phyloP scores from a whole-genome alignment of 148 eudicot species.

The Beta vulgaris region DNA sequence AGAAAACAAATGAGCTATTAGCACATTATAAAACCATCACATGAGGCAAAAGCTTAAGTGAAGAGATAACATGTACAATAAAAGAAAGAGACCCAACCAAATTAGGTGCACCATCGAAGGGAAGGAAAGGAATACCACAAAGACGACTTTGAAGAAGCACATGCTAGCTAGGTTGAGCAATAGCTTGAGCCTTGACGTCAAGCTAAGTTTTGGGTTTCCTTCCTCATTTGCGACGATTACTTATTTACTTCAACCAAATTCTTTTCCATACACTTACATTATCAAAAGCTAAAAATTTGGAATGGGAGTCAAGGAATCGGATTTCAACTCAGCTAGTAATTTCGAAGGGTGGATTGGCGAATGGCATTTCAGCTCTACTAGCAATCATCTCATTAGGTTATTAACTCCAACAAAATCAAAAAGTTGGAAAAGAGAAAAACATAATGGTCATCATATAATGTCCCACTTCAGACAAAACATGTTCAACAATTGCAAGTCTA shows the following conservation, averaged over 20 bases:
- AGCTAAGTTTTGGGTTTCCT: no score
- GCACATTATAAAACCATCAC: not conserved
- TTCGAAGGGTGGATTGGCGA: not conserved
- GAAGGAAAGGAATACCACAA: no score
- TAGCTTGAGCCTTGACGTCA: no score
- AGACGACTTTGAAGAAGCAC: no score
- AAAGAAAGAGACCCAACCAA: no score
- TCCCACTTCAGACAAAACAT: not conserved
- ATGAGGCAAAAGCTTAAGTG: not conserved
- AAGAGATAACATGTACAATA: not conserved
- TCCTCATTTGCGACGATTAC: not conserved
- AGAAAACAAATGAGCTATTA: not conserved
- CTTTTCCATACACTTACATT: not conserved
- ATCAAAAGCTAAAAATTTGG: not conserved
- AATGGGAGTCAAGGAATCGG: not conserved
- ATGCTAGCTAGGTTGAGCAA: no score
- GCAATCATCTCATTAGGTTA: not conserved
- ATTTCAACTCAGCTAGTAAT: not conserved
- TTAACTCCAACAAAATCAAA: not conserved
- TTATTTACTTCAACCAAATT: not conserved
- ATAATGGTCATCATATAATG: not conserved
- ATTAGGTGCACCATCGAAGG: no score
- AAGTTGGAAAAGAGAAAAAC: not conserved
- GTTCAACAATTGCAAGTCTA: not conserved
- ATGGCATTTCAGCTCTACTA: not conserved